Evolutionary conservation across 2,329 filamentous ascomycete species (phyloP), one percentile per base, ranked within the genome.

Genomic region (Mycosphaerelloides madeirae): DNA sequence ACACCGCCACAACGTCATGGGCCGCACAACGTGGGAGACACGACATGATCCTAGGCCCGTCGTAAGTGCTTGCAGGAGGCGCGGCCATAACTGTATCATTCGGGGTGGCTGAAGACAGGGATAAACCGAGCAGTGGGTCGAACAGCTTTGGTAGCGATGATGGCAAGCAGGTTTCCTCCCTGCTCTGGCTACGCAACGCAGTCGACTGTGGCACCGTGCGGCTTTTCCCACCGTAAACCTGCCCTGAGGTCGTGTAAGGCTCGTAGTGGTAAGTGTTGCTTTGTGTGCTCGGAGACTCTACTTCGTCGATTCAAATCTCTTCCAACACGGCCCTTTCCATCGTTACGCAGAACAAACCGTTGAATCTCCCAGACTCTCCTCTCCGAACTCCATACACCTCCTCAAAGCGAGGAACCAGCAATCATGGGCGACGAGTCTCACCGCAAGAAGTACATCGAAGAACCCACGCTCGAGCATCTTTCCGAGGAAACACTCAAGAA

Each of bases 401-500:
- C n/a, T n/a, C n/a, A n/a, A n/a, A 33, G n/a, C 6, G 7, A 33
- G 6, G 31, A 8, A n/a, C n/a, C 11, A 31, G 4, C 37, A 13
- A 40, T 14, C 28, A 51, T 53, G 43, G 12, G 40, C 38, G 49
- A 56, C 39, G 53, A 54, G 31, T 43, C 49, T 35, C 44, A 50
- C 41, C 53, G 58, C 18, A 55, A 49, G 46, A 49, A 55, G 33
- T 50, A 51, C 38, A 49, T 57, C 41, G 56, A 61, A 38, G 31
- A 55, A 35, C 54, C 57, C 2, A 48, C 60, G 44, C 51, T 56
- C 38, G 47, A 52, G 31, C 55, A 57, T 28, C 41, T 53, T 22
- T 52, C 51, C 2, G 50, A 53, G 31, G 49, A 46, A 48, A 57
- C 50, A 15, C 49, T 46, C 48, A 51, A 51, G 46, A 57, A 50